A percentile compares a stretch with the other conserved stretches of the same genome.
Conservation (phyloP, 305 asterid genomes). For the Lippia alba region DNA sequence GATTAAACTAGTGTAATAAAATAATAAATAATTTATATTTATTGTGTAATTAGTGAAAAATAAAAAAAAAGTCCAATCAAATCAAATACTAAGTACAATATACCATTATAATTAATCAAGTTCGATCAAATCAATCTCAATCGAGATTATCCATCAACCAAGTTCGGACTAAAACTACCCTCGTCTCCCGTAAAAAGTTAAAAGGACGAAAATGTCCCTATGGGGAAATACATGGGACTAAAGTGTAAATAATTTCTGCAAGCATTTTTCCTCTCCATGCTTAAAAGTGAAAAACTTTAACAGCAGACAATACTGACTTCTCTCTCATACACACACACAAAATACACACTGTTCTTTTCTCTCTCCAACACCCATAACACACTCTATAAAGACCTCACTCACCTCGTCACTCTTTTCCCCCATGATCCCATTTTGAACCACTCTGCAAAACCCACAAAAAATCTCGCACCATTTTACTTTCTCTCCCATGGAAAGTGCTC, state of each 20-base stretch:
- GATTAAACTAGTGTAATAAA: too few species aligned
- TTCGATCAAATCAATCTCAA: too few species aligned
- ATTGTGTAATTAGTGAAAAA: too few species aligned
- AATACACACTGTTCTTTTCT: conserved; percentile 17
- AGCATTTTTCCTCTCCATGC: not conserved
- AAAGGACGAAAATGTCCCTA: not conserved
- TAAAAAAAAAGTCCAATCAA: too few species aligned
- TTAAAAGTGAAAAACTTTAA: not conserved
- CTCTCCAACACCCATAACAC: conserved; percentile 20
- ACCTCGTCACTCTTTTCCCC: conserved; percentile 26
- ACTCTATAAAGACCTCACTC: conserved; percentile 31
- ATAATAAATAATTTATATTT: too few species aligned
- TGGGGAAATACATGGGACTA: conserved; percentile 14
- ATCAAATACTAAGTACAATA: too few species aligned
- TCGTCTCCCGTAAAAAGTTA: too few species aligned
- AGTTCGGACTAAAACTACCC: too few species aligned
- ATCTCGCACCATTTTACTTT: conserved; percentile 7
- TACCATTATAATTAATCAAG: too few species aligned
- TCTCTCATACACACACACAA: conserved; percentile 18
- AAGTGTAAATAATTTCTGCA: not conserved
- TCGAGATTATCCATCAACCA: too few species aligned
- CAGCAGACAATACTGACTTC: not conserved
- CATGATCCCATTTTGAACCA: conserved; percentile 30
- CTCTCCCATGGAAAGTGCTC: conserved; percentile 57
- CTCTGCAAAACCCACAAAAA: not conserved